These are phyloP conservation scores for Sisymbrium irio DNA, from an alignment of 345 rosid genomes.

Conservation along the genomic window DNA sequence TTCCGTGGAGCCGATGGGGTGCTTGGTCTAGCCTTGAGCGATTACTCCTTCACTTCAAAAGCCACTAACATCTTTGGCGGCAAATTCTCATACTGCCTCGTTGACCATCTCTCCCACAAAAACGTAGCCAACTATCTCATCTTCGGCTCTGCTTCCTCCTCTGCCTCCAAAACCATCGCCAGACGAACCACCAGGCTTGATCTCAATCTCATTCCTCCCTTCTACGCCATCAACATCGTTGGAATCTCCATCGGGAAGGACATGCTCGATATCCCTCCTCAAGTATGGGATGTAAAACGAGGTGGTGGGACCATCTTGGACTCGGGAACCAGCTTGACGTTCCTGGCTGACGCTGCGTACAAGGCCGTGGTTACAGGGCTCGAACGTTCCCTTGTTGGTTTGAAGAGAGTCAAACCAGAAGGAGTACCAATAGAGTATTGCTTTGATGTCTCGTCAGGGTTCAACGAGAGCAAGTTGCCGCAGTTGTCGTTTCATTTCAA, in stretches of 20 bases:
- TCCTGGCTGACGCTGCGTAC: slow-evolving; percentile 43
- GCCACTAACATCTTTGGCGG: slow-evolving; percentile 35
- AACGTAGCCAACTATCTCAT: slow-evolving; percentile 48
- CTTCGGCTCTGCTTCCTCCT: slow-evolving; percentile 38
- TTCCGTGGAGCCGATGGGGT: slow-evolving; percentile 51
- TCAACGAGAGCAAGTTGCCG: slow-evolving; percentile 37
- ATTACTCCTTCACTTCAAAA: slow-evolving; percentile 45
- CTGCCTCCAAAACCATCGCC: background rate
- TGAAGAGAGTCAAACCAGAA: slow-evolving; percentile 24
- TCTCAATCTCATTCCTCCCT: slow-evolving; percentile 40
- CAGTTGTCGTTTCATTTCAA: slow-evolving; percentile 44
- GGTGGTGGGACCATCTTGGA: slow-evolving; percentile 58
- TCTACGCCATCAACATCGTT: slow-evolving; percentile 44
- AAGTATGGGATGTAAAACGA: slow-evolving; percentile 39
- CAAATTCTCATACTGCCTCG: slow-evolving; percentile 62
- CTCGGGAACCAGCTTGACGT: slow-evolving; percentile 54
- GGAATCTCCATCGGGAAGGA: slow-evolving; percentile 47
- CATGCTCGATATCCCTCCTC: slow-evolving; percentile 43
- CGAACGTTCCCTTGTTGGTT: slow-evolving; percentile 25
- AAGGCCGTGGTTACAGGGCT: slow-evolving; percentile 40
- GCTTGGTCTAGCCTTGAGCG: slow-evolving; percentile 47
- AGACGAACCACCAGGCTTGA: slow-evolving; percentile 42
- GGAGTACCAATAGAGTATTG: slow-evolving; percentile 51
- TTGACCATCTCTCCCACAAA: slow-evolving; percentile 53
- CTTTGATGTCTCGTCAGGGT: slow-evolving; percentile 35